Percentiles rank a stretch among this genome's conserved stretches.
Evolutionary conservation across 768 basidiomycete species (phyloP).

Genomic region (Mycena alexandri): DNA sequence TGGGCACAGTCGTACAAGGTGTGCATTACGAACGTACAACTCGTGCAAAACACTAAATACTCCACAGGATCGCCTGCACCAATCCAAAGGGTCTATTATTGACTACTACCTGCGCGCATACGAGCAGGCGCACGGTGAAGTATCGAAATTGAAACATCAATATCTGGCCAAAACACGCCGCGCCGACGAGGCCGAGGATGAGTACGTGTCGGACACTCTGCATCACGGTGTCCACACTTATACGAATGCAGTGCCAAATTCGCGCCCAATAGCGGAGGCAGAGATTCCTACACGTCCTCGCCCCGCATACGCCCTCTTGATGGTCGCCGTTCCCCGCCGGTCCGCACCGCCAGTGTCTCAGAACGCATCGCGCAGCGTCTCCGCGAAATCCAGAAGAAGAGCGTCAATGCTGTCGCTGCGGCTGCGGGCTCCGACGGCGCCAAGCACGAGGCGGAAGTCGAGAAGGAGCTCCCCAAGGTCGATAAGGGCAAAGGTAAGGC

Average conservation of each 20-base stretch:
- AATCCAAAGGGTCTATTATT: conserved; percentile 68
- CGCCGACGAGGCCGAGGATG: conserved; percentile 94
- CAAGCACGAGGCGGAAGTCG: conserved; percentile 45
- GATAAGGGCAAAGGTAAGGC: conserved; percentile 89
- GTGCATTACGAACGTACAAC: conserved; percentile 34
- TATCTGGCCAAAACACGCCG: conserved; percentile 84
- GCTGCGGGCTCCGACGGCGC: conserved; percentile 42
- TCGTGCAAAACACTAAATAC: conserved; percentile 26
- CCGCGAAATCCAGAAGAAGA: conserved; percentile 79
- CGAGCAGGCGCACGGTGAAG: conserved; percentile 75
- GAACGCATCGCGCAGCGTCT: conserved; percentile 90
- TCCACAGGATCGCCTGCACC: conserved; percentile 70
- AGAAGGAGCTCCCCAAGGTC: conserved; percentile 64
- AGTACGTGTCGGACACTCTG: conserved; percentile 66
- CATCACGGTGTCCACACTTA: conserved; percentile 35
- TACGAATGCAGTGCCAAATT: conserved; percentile 78
- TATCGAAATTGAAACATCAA: conserved; percentile 78
- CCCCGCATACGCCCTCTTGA: conserved; percentile 75
- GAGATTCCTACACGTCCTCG: conserved; percentile 87
- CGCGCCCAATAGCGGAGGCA: conserved; percentile 73
- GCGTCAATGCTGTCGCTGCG: conserved; percentile 49
- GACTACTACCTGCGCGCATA: conserved; percentile 79
- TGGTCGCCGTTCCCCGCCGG: conserved; percentile 62
- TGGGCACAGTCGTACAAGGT: conserved; percentile 87
- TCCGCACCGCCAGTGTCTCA: conserved; percentile 83